These are phyloP conservation scores for Mucuna pruriens DNA, from an alignment of 306 rosid species.

Conservation along the genomic window DNA sequence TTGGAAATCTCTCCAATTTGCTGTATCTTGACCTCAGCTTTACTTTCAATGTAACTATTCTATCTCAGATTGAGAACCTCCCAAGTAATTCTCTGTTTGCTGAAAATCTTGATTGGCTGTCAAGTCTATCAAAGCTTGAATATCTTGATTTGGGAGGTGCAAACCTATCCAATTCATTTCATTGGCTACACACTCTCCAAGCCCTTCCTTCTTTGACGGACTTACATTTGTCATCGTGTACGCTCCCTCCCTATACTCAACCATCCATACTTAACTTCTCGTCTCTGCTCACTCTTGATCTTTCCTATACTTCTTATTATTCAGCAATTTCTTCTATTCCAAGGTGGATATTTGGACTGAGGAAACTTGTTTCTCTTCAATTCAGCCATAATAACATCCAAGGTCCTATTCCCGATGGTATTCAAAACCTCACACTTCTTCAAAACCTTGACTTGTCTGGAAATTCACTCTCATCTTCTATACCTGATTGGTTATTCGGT, in stretches of 20 bases:
- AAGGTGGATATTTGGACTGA: neutral
- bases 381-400: fast-evolving
- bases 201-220: slow-evolving; percentile 20
- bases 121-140: neutral
- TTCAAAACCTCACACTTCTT: slow-evolving; percentile 36
- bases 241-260: neutral
- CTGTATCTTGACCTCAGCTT: neutral
- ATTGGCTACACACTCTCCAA: neutral
- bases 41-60: no score
- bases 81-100: neutral
- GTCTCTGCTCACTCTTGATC: neutral
- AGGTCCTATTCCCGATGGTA: neutral
- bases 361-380: neutral
- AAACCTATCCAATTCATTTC: slow-evolving; percentile 12
- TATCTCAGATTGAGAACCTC: neutral
- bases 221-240: neutral
- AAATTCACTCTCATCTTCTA: slow-evolving; percentile 10
- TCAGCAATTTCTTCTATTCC: neutral
- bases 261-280: slow-evolving; percentile 4
- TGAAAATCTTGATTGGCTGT: slow-evolving; percentile 18
- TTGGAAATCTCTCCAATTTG: slow-evolving; percentile 2
- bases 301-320: neutral
- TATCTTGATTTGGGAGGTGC: neutral
- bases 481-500: slow-evolving; percentile 13
- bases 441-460: neutral